Evolutionary conservation across 495 filamentous ascomycete species (phyloP).

Genomic region (Penicillium desertorum): DNA sequence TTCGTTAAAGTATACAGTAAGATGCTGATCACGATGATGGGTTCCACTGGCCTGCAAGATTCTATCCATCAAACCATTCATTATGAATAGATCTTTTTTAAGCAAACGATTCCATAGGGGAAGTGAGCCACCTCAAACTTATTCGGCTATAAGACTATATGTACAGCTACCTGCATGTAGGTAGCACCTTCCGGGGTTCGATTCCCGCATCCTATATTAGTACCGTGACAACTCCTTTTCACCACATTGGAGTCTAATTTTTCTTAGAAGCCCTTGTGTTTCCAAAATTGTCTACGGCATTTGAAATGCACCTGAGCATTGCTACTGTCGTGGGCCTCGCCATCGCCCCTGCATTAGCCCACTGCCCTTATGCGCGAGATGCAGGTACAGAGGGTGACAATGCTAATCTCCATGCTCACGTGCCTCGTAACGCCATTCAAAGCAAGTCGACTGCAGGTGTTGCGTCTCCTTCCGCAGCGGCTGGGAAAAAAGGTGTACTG

Average conservation of each 20-base stretch:
- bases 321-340: conserved; percentile 1
- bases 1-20: background rate
- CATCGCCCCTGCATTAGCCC: conserved; percentile 5
- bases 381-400: background rate
- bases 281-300: background rate
- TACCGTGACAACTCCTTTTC: background rate
- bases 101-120: background rate
- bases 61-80: background rate
- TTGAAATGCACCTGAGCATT: conserved; percentile 8
- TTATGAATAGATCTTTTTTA: background rate
- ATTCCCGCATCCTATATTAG: background rate
- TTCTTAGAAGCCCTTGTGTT: background rate
- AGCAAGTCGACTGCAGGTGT: background rate
- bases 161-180: background rate
- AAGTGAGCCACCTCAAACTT: background rate
- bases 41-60: background rate
- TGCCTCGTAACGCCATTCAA: background rate
- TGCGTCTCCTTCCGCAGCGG: background rate
- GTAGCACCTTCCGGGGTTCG: background rate
- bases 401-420: background rate
- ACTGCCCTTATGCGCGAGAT: conserved; percentile 1
- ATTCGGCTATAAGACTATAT: background rate
- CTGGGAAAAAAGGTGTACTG: conserved; percentile 26
- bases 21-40: background rate
- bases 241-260: background rate